Evolutionary conservation across 345 rosid genomes (phyloP).

Genomic region (Syzygium aromaticum): DNA sequence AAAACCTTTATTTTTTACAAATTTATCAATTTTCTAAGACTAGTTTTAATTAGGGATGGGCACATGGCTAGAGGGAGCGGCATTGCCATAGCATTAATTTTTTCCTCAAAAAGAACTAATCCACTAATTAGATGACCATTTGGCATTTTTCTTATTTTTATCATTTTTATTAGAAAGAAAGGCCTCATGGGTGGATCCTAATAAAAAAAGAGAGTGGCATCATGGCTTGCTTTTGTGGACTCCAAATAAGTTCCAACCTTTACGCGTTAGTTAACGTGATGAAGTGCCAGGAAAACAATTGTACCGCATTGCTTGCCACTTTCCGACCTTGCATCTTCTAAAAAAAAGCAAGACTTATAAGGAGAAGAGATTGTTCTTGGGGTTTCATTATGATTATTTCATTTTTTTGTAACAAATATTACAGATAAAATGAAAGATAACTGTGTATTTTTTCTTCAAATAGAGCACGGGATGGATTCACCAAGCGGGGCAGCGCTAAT

Average conservation of each 20-base stretch:
- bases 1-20: too few species aligned
- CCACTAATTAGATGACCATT: neutral
- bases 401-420: too few species aligned
- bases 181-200: neutral
- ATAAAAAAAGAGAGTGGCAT: neutral
- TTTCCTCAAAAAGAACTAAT: neutral
- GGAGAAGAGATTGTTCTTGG: neutral
- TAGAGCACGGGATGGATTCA: too few species aligned
- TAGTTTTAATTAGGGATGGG: too few species aligned
- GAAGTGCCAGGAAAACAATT: too few species aligned
- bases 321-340: neutral
- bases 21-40: too few species aligned
- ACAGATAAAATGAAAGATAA: too few species aligned
- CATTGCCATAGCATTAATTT: too few species aligned
- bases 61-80: too few species aligned
- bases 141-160: neutral
- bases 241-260: neutral
- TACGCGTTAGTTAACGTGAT: rapidly evolving
- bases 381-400: neutral
- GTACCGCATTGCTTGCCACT: neutral
- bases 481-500: too few species aligned
- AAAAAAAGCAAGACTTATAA: neutral
- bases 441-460: too few species aligned
- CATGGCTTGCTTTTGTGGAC: neutral
- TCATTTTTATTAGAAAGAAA: neutral